These are phyloP conservation scores for Hypoxylon intermedium DNA, from an alignment of 495 filamentous ascomycete genomes.

Conservation along the genomic window DNA sequence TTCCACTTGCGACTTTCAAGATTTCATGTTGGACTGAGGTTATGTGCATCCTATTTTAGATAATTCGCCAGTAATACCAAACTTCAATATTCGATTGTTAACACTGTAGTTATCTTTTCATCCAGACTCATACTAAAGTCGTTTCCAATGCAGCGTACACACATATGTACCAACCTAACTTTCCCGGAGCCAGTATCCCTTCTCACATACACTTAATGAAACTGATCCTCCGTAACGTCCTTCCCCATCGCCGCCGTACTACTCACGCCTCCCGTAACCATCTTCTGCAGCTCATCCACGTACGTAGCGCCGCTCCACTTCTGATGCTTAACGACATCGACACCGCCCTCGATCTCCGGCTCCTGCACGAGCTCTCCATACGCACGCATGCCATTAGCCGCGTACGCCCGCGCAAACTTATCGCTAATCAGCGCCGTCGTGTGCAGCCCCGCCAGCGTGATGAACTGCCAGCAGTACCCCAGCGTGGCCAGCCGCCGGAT, in stretches of 20 bases:
- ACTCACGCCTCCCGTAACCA: slow-evolving; percentile 93
- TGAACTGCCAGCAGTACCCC: slow-evolving; percentile 99
- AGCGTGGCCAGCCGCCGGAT: slow-evolving; percentile 85
- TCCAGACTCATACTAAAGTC: too few relatives aligned
- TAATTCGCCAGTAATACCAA: too few relatives aligned
- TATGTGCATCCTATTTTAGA: too few relatives aligned
- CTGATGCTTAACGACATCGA: slow-evolving; percentile 98
- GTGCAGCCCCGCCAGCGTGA: slow-evolving; percentile 97
- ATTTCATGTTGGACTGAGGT: too few relatives aligned
- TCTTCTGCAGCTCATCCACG: slow-evolving; percentile 91
- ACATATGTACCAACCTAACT: not conserved
- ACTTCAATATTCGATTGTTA: too few relatives aligned
- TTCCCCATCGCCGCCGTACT: slow-evolving; percentile 94
- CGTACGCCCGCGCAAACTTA: slow-evolving; percentile 84
- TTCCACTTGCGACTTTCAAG: too few relatives aligned
- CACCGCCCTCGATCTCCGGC: slow-evolving; percentile 87
- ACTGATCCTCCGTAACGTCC: slow-evolving; percentile 98
- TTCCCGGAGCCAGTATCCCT: too few relatives aligned
- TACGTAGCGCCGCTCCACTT: slow-evolving; percentile 98
- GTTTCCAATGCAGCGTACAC: not conserved
- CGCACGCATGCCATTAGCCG: slow-evolving; percentile 86
- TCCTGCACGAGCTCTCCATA: slow-evolving; percentile 97
- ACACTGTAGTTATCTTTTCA: too few relatives aligned
- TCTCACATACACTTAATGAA: slow-evolving; percentile 54
- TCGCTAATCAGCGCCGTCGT: slow-evolving; percentile 90